Conservation (phyloP, 2,329 filamentous ascomycete species). For the Exophiala sp. region DNA sequence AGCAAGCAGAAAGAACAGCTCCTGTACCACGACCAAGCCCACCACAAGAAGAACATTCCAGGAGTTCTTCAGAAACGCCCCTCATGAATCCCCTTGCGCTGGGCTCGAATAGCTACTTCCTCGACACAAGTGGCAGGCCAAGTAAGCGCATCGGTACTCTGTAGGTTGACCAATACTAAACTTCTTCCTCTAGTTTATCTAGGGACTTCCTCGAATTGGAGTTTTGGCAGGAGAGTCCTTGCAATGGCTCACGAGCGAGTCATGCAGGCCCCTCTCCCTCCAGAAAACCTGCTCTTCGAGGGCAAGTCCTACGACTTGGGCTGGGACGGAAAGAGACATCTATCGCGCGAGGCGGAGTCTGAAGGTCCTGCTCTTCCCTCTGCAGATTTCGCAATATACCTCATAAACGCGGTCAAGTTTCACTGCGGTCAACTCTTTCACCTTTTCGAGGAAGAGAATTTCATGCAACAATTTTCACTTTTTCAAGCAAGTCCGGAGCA, state of each 20-base stretch:
- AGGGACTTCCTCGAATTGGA: conserved; percentile 57
- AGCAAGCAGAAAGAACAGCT: not conserved
- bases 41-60: conserved; percentile 30
- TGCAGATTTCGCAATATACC: conserved; percentile 50
- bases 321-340: conserved; percentile 44
- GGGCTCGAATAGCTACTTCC: conserved; percentile 43
- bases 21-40: not conserved
- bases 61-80: conserved; percentile 25
- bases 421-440: conserved; percentile 55
- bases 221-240: conserved; percentile 51
- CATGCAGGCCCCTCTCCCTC: conserved; percentile 42
- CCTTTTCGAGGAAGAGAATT: conserved; percentile 52
- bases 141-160: conserved; percentile 35
- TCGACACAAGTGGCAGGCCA: conserved; percentile 39
- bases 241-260: conserved; percentile 48
- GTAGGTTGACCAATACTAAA: not conserved
- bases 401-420: conserved; percentile 57
- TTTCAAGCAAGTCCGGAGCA: conserved; percentile 40
- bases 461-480: conserved; percentile 43
- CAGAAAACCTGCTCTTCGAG: conserved; percentile 49
- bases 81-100: conserved; percentile 45
- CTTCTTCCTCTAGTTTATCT: conserved; percentile 44
- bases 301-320: conserved; percentile 51
- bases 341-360: conserved; percentile 27
- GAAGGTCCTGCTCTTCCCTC: conserved; percentile 46